Evolutionary conservation across 768 basidiomycete species (phyloP), one percentile per base, ranked within the genome.

Genomic region (Suillus subalutaceus): DNA sequence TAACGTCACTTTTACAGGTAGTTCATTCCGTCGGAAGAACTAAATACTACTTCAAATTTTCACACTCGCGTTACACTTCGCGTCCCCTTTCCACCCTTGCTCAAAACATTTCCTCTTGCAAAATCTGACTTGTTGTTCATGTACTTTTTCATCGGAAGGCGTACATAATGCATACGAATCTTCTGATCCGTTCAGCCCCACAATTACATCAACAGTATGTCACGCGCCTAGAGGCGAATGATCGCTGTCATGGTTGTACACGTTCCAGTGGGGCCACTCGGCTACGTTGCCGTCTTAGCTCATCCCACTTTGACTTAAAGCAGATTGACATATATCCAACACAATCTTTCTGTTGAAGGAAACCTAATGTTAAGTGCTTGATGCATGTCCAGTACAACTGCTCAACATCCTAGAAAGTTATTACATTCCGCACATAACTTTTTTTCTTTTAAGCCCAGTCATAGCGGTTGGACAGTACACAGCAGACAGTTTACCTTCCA

Each of bases 11-110:
- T 65, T 26, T 64, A 37, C 77, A 97, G 96, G 97, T 69, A 96
- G 91, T 82, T 97, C 96, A 68, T 98, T 96, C 92, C 93, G 97
- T 82, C 89, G 91, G 20, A 56, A 56, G 18, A 56, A 35, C 18
- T 35, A 56, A 18, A 55, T 20, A 20, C 8, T 6, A 20, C 53
- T 56, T 32, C 26, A 32, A 18, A 18, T n/a, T 58, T 35, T 20
- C 23, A 55, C 10, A 20, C 55, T 37, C 41, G 37, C 57, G 8
- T 61, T 18, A 26, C 56, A 1, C 16, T 59, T 58, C 13, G 13
- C 63, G 2, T 26, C 20, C 37, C 57, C 37, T 43, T 50, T 18
- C 18, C 32, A 30, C 20, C 7, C 35, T 26, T 30, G 20, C 50
- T 2, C 62, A 6, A 55, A 55, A 56, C 71, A 91, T 92, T 82